Evolutionary conservation across 2,329 filamentous ascomycete species (phyloP).

Genomic region (Epichloe coenophiala): DNA sequence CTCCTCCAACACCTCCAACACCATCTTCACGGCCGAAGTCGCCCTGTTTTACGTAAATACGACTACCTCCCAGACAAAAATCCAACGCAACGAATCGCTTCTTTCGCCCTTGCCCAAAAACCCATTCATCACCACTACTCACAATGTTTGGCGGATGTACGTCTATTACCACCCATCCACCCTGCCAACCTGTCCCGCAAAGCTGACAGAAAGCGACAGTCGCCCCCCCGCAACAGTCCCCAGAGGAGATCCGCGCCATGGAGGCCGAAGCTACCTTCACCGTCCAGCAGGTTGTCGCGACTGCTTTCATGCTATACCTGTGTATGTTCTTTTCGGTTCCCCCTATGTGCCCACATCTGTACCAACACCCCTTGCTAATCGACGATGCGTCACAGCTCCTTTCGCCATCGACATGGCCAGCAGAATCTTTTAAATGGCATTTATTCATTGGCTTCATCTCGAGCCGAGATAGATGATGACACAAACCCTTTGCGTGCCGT

Average conservation of each 20-base stretch:
- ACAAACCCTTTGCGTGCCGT: not conserved
- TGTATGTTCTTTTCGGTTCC: constrained; percentile 39
- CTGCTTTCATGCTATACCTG: constrained; percentile 58
- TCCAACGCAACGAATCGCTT: not conserved
- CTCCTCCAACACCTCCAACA: not conserved
- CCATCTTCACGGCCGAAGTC: constrained; percentile 8
- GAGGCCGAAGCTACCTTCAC: constrained; percentile 55
- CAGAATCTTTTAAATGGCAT: constrained; percentile 24
- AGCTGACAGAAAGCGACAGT: constrained; percentile 27
- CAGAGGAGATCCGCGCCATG: constrained; percentile 55
- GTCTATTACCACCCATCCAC: constrained; percentile 12
- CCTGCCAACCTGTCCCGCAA: not conserved
- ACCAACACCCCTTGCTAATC: not conserved
- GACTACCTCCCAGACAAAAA: not conserved
- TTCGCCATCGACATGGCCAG: constrained; percentile 42
- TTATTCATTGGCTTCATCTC: not conserved
- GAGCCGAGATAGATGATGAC: not conserved
- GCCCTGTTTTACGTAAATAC: constrained; percentile 13
- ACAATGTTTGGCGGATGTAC: constrained; percentile 26
- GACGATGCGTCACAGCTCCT: constrained; percentile 28
- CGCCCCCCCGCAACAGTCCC: constrained; percentile 53
- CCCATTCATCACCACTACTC: not conserved
- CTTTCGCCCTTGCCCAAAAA: not conserved
- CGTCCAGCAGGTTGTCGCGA: constrained; percentile 52
- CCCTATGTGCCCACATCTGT: not conserved